Evolutionary conservation across 176 grass and related monocot genomes (phyloP).

Genomic region (Ensete ventricosum): DNA sequence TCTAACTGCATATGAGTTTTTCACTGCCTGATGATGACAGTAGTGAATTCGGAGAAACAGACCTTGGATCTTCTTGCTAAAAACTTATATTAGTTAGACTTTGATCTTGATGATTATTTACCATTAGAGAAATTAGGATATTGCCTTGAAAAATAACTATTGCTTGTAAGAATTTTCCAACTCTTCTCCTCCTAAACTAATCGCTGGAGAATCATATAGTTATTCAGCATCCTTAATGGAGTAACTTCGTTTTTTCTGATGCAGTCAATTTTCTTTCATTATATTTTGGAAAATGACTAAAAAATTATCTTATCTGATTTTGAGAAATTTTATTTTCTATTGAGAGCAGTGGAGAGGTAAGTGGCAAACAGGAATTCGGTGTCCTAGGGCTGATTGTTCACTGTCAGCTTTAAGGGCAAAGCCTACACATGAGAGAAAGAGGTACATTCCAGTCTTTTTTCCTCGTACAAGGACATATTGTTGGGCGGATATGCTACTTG

Average conservation of each 20-base stretch:
- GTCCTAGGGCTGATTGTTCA: slow-evolving; percentile 72
- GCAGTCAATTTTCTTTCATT: background rate
- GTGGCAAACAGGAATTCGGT: slow-evolving; percentile 94
- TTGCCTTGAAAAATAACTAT: slow-evolving; percentile 1
- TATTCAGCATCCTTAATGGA: background rate
- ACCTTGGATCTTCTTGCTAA: no score
- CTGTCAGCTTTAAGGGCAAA: slow-evolving; percentile 71
- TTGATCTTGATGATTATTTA: no score
- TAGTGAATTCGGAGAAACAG: no score
- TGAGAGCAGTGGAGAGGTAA: slow-evolving; percentile 93
- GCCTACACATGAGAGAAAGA: slow-evolving; percentile 85
- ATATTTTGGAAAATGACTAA: background rate
- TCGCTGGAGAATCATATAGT: background rate
- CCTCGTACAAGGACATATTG: slow-evolving; percentile 82
- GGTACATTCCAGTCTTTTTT: slow-evolving; percentile 82
- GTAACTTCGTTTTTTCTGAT: background rate
- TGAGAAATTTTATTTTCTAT: slow-evolving; percentile 14
- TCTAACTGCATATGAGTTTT: no score
- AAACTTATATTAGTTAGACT: no score
- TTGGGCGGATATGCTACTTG: slow-evolving; percentile 82
- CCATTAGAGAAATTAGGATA: background rate
- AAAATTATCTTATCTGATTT: slow-evolving; percentile 9
- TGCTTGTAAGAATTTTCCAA: background rate
- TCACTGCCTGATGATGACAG: no score
- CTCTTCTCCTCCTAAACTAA: background rate